Conservation (phyloP, 371 early-diverging fungal genomes). For the Circinella minor region DNA sequence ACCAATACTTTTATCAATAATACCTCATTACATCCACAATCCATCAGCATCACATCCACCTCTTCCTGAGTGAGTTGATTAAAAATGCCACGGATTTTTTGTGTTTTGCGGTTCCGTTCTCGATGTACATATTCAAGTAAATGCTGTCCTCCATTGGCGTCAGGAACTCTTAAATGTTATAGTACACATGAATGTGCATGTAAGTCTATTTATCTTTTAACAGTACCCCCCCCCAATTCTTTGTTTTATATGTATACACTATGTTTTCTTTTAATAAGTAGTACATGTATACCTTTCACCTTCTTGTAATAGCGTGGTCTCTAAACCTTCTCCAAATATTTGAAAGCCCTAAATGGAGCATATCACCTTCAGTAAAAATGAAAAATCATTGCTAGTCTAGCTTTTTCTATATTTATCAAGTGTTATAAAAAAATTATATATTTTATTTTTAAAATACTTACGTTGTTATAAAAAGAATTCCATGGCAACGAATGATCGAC, state of each 20-base stretch:
- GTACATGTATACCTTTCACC: too few species aligned
- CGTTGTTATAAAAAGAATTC: neutral
- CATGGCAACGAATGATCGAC: neutral
- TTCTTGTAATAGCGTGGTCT: too few species aligned
- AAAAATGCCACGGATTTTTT: conserved; percentile 72
- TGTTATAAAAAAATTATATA: too few species aligned
- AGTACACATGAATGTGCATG: too few species aligned
- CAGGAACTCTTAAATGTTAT: neutral
- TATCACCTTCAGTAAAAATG: too few species aligned
- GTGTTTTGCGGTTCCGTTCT: conserved; percentile 13
- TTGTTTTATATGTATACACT: neutral
- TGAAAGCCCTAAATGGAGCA: too few species aligned
- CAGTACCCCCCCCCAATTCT: neutral
- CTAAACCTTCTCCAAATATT: too few species aligned
- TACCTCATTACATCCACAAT: conserved; percentile 79
- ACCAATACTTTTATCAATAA: neutral
- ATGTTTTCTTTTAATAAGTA: neutral
- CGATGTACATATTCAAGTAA: conserved; percentile 5
- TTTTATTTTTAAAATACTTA: neutral
- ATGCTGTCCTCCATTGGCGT: neutral
- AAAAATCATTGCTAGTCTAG: too few species aligned
- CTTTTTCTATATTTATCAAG: too few species aligned
- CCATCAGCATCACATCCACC: conserved; percentile 76
- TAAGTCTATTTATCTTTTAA: neutral
- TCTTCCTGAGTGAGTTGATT: conserved; percentile 75